Evolutionary conservation across 2,329 filamentous ascomycete genomes (phyloP).

Genomic region (Cryphonectria naterciae): DNA sequence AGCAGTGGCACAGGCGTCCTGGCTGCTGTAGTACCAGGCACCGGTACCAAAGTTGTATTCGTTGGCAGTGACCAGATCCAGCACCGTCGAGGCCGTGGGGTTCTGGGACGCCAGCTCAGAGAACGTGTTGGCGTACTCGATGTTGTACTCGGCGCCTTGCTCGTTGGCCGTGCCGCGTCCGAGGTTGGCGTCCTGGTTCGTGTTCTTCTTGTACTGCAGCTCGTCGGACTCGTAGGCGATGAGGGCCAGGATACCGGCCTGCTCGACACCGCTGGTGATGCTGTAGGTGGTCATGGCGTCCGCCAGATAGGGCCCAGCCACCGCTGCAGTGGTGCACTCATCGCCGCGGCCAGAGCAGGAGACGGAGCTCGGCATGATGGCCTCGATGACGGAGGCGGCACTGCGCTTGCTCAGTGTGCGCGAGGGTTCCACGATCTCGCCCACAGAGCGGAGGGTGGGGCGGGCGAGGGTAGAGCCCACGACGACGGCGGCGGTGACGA

Average conservation of each 20-base stretch:
- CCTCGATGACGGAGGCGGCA: constrained; percentile 45
- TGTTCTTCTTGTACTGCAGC: constrained; percentile 74
- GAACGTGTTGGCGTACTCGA: constrained; percentile 52
- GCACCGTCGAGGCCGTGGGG: constrained; percentile 42
- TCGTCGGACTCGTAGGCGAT: constrained; percentile 72
- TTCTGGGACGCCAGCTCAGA: constrained; percentile 40
- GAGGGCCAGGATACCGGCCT: constrained; percentile 71
- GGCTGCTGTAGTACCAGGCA: constrained; percentile 54
- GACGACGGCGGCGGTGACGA: constrained; percentile 36
- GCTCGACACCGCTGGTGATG: constrained; percentile 59
- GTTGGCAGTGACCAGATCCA: constrained; percentile 51
- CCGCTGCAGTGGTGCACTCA: constrained; percentile 69
- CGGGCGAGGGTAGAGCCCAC: constrained; percentile 34
- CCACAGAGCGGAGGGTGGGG: constrained; percentile 26
- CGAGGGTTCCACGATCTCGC: constrained; percentile 8
- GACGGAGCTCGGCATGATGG: constrained; percentile 61
- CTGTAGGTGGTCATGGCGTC: constrained; percentile 60
- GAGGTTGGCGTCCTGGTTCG: constrained; percentile 48
- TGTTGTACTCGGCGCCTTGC: constrained; percentile 47
- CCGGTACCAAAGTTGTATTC: constrained; percentile 58
- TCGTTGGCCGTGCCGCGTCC: constrained; percentile 63
- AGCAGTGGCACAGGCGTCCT: constrained; percentile 45
- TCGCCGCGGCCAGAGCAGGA: constrained; percentile 54
- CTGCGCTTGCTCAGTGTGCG: constrained; percentile 33
- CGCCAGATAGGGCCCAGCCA: constrained; percentile 62